Evolutionary conservation across 2,329 filamentous ascomycete genomes (phyloP).

Genomic region (Nemania sp.): DNA sequence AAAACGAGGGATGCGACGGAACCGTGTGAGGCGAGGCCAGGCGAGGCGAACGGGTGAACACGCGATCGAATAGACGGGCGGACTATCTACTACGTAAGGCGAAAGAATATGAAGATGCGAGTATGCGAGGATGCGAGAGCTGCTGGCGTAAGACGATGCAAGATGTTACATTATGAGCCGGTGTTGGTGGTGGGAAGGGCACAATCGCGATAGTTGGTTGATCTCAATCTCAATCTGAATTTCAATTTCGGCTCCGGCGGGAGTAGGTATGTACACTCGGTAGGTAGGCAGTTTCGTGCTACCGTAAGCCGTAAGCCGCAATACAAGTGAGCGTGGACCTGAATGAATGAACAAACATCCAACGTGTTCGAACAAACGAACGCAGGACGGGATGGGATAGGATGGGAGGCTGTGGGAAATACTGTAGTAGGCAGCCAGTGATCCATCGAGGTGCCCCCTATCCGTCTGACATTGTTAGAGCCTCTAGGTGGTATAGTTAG

Average conservation of each 20-base stretch:
- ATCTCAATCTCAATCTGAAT: not conserved
- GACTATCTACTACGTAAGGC: not conserved
- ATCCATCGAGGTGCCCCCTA: not conserved
- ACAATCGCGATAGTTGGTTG: not conserved
- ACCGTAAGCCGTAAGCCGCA: not conserved
- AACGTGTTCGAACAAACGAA: conserved; percentile 19
- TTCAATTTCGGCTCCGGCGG: not conserved
- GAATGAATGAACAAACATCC: too few relatives aligned
- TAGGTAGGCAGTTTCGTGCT: too few relatives aligned
- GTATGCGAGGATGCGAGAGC: not conserved
- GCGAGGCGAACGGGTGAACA: too few relatives aligned
- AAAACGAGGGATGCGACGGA: not conserved
- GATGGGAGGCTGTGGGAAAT: not conserved
- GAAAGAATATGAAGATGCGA: conserved; percentile 4
- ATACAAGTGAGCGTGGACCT: not conserved
- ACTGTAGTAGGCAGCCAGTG: not conserved
- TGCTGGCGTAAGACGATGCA: not conserved
- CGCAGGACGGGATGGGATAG: too few relatives aligned
- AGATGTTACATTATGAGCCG: conserved; percentile 35
- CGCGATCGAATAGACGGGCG: not conserved
- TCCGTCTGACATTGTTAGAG: not conserved
- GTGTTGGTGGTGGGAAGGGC: not conserved
- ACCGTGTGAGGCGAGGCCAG: not conserved
- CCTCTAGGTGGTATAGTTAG: not conserved
- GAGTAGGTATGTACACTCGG: not conserved